phyloP scores from a whole-genome alignment of 2,329 filamentous ascomycete species.

The Myriosclerotinia curreyana region DNA sequence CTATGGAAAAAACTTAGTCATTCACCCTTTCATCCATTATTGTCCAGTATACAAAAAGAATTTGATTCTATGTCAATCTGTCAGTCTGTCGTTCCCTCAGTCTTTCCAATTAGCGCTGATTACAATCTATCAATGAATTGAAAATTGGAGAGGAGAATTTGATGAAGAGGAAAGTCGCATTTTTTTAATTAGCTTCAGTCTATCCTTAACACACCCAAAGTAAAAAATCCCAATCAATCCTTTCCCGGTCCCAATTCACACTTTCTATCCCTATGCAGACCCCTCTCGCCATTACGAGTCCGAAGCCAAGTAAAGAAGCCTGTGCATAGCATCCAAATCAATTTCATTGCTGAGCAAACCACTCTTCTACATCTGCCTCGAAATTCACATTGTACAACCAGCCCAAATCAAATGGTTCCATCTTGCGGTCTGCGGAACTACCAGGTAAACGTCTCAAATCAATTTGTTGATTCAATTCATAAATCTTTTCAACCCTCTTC shows the following conservation, averaged over 20 bases:
- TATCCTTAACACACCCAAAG: neutral
- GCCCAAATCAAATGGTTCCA: conserved; percentile 42
- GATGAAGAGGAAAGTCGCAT: neutral
- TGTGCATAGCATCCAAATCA: neutral
- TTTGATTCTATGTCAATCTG: neutral
- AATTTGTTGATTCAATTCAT: conserved; percentile 49
- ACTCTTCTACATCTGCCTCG: conserved; percentile 22
- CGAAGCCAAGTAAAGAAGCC: neutral
- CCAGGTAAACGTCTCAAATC: conserved; percentile 30
- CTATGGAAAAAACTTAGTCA: neutral
- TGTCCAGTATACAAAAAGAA: neutral
- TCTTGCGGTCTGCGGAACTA: conserved; percentile 40
- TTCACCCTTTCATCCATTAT: neutral
- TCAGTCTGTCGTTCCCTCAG: no score
- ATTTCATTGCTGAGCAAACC: conserved; percentile 19
- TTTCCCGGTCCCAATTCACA: neutral
- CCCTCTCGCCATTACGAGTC: no score
- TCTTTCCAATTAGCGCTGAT: no score
- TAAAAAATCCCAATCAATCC: neutral
- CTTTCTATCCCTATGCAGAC: neutral
- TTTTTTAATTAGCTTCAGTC: neutral
- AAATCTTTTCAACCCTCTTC: conserved; percentile 46
- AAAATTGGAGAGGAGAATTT: neutral
- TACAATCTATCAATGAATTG: neutral
- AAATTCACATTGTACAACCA: conserved; percentile 27